These are phyloP conservation scores for Ophiostoma australiae DNA, from an alignment of 2,329 filamentous ascomycete species.

Conservation along the genomic window DNA sequence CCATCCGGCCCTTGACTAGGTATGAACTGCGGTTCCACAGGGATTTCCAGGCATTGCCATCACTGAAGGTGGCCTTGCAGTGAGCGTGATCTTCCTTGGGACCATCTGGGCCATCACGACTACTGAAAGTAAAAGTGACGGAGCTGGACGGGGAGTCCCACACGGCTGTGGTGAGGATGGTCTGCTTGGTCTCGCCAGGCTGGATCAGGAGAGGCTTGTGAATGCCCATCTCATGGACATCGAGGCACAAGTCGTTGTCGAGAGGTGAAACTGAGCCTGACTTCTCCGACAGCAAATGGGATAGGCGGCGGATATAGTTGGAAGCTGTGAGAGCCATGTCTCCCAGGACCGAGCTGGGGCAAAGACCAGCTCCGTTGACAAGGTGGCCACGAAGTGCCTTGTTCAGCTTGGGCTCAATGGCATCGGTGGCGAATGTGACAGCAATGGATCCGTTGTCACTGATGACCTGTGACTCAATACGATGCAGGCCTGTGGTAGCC, in stretches of 20 bases:
- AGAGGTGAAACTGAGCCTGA: conserved; percentile 34
- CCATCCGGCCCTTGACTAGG: conserved; percentile 60
- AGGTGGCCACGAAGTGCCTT: conserved; percentile 59
- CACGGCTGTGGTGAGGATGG: conserved; percentile 42
- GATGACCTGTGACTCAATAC: conserved; percentile 57
- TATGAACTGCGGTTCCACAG: conserved; percentile 66
- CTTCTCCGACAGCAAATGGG: conserved; percentile 35
- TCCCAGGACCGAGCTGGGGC: conserved; percentile 53
- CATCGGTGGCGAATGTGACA: conserved; percentile 57
- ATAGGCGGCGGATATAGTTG: conserved; percentile 62
- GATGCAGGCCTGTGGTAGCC: conserved; percentile 61
- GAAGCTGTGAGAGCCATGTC: conserved; percentile 51
- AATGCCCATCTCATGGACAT: conserved; percentile 63
- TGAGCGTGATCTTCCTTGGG: conserved; percentile 49
- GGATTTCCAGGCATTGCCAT: conserved; percentile 54
- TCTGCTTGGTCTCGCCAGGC: conserved; percentile 45
- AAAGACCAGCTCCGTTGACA: conserved; percentile 62
- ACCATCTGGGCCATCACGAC: conserved; percentile 7
- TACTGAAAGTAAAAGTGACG: conserved; percentile 21
- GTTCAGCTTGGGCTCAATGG: conserved; percentile 59
- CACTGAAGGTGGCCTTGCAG: conserved; percentile 58
- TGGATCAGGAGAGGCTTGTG: conserved; percentile 63
- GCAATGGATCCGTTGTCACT: conserved; percentile 55
- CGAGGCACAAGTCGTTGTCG: conserved; percentile 52
- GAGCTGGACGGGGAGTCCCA: conserved; percentile 13